Evolutionary conservation across 208 protist species (phyloP).

Genomic region (Acanthamoeba quina): DNA sequence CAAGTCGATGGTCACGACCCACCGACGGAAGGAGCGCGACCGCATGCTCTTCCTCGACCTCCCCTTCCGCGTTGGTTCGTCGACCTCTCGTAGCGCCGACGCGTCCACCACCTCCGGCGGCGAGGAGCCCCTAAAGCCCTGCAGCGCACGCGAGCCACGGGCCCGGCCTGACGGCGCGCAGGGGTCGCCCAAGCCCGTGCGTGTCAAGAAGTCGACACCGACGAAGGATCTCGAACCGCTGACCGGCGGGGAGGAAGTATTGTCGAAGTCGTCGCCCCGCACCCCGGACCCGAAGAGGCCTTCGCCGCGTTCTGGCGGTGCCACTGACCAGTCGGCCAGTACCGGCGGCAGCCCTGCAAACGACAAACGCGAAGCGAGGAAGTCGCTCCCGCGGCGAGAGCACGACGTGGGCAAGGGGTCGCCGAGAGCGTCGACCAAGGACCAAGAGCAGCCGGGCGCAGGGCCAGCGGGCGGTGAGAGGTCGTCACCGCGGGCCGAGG

Average conservation of each 20-base stretch:
- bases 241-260: background rate
- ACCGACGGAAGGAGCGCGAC: background rate
- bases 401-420: background rate
- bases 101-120: background rate
- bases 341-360: too few relatives aligned
- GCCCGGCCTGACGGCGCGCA: background rate
- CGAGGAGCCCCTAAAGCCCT: background rate
- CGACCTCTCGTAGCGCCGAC: background rate
- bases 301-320: too few relatives aligned
- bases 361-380: background rate
- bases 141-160: background rate
- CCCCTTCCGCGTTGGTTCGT: background rate
- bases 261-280: background rate
- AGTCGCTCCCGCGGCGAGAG: background rate
- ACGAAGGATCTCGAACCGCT: background rate
- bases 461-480: background rate
- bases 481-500: background rate
- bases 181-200: background rate
- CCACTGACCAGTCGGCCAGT: too few relatives aligned
- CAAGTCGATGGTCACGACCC: background rate
- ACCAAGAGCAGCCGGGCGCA: background rate
- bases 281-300: background rate
- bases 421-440: background rate
- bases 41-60: conserved; percentile 45
- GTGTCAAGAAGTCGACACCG: background rate